Evolutionary conservation across 2,329 filamentous ascomycete species (phyloP).

Genomic region (Fonsecaea erecta): DNA sequence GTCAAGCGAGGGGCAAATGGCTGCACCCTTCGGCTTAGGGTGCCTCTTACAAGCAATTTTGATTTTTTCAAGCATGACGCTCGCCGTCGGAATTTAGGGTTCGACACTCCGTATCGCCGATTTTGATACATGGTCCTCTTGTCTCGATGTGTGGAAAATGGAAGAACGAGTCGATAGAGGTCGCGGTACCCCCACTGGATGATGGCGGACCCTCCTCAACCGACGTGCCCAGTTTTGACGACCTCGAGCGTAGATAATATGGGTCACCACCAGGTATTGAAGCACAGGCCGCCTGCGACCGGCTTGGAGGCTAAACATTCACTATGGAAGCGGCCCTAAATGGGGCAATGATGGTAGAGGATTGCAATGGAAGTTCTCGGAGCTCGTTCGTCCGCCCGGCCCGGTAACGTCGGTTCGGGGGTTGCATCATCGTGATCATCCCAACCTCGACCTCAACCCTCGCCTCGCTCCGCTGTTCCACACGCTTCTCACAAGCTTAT

Average conservation of each 20-base stretch:
- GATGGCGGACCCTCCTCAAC: not conserved
- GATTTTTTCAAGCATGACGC: not conserved
- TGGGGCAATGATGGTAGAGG: not conserved
- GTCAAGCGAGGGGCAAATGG: not conserved
- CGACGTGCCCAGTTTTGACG: not conserved
- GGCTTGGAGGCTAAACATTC: conserved; percentile 10
- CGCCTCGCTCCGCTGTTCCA: not conserved
- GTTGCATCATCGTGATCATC: not conserved
- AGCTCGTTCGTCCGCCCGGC: not conserved
- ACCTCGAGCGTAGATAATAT: not conserved
- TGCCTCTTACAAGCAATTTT: not conserved
- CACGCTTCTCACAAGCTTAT: conserved; percentile 2
- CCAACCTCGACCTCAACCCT: not conserved
- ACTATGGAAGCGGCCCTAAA: not conserved
- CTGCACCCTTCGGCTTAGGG: not conserved
- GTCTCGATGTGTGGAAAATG: no score
- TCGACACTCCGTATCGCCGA: not conserved
- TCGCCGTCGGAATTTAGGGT: not conserved
- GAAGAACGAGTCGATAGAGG: not conserved
- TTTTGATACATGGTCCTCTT: not conserved
- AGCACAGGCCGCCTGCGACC: not conserved
- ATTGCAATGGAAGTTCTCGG: not conserved
- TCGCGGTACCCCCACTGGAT: not conserved
- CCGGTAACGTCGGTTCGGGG: not conserved
- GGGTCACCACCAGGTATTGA: no score